phyloP scores from a whole-genome alignment of 1,139 yeast species.

The Saccharomycopsis hybrid region DNA sequence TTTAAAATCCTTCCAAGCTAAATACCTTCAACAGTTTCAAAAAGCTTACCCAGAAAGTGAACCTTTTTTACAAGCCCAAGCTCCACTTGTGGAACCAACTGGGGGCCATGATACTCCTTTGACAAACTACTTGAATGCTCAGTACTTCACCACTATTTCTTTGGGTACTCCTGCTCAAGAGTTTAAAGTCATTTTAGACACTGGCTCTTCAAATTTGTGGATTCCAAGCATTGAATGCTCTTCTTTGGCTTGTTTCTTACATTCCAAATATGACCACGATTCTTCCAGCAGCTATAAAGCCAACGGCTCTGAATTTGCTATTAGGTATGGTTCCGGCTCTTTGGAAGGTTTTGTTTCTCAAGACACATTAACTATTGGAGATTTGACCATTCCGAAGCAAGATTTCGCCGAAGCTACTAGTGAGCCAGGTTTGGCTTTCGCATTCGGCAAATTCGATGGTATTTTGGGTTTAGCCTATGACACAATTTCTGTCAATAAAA shows the following conservation, averaged over 20 bases:
- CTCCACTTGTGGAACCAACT: slow-evolving; percentile 38
- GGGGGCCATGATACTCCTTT: slow-evolving; percentile 62
- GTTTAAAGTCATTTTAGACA: slow-evolving; percentile 86
- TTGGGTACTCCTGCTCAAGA: slow-evolving; percentile 90
- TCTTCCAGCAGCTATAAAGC: slow-evolving; percentile 73
- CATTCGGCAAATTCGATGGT: slow-evolving; percentile 97
- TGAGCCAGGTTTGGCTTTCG: slow-evolving; percentile 97
- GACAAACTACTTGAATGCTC: slow-evolving; percentile 90
- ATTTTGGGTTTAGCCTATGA: slow-evolving; percentile 91
- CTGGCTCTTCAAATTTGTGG: slow-evolving; percentile 97
- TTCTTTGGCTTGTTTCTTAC: slow-evolving; percentile 92
- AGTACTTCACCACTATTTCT: slow-evolving; percentile 83
- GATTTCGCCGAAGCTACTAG: slow-evolving; percentile 95
- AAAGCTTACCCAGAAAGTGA: slow-evolving; percentile 33
- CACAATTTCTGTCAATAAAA: slow-evolving; percentile 77
- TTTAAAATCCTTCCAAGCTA: slow-evolving; percentile 62
- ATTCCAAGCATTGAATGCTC: slow-evolving; percentile 85
- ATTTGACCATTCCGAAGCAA: slow-evolving; percentile 75
- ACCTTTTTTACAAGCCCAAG: slow-evolving; percentile 27
- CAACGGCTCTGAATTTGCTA: slow-evolving; percentile 79
- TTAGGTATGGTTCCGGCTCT: slow-evolving; percentile 89
- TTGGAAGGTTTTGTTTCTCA: slow-evolving; percentile 87
- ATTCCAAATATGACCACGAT: slow-evolving; percentile 80
- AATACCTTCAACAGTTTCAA: slow-evolving; percentile 56
- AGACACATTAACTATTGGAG: slow-evolving; percentile 77